Evolutionary conservation across 768 basidiomycete genomes (phyloP).

Genomic region (Lyophyllum semitale): DNA sequence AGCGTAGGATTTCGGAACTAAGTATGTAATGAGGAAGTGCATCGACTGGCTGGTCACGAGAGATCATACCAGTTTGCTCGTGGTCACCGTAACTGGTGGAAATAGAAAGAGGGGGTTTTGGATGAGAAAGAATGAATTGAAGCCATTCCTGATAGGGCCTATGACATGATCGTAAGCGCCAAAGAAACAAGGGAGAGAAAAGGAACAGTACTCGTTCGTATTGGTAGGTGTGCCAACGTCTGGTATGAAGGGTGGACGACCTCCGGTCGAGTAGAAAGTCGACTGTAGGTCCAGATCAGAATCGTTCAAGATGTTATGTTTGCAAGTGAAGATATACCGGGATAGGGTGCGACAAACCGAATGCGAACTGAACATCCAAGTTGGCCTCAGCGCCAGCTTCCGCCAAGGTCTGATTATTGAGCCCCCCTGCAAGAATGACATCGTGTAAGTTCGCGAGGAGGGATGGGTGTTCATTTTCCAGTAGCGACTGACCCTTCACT

Average conservation of each 20-base stretch:
- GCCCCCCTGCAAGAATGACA: constrained; percentile 42
- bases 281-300: constrained; percentile 25
- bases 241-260: constrained; percentile 58
- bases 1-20: constrained; percentile 59
- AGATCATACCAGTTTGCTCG: constrained; percentile 58
- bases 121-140: constrained; percentile 47
- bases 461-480: background rate
- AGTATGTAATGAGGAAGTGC: constrained; percentile 1
- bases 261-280: constrained; percentile 65
- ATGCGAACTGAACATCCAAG: constrained; percentile 63
- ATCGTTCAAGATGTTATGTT: background rate
- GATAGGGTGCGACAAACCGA: constrained; percentile 61
- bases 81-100: constrained; percentile 71
- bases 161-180: background rate
- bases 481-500: constrained; percentile 47
- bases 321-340: constrained; percentile 29
- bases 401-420: constrained; percentile 52
- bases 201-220: constrained; percentile 34
- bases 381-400: constrained; percentile 64
- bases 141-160: constrained; percentile 54
- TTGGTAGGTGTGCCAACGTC: constrained; percentile 38
- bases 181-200: background rate
- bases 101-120: constrained; percentile 54
- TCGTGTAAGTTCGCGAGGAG: constrained; percentile 8
- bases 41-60: background rate